A percentile compares a stretch with the other conserved stretches of the same genome.
Conservation (phyloP, 2,329 filamentous ascomycete species). For the Ustilaginoidea virens region DNA sequence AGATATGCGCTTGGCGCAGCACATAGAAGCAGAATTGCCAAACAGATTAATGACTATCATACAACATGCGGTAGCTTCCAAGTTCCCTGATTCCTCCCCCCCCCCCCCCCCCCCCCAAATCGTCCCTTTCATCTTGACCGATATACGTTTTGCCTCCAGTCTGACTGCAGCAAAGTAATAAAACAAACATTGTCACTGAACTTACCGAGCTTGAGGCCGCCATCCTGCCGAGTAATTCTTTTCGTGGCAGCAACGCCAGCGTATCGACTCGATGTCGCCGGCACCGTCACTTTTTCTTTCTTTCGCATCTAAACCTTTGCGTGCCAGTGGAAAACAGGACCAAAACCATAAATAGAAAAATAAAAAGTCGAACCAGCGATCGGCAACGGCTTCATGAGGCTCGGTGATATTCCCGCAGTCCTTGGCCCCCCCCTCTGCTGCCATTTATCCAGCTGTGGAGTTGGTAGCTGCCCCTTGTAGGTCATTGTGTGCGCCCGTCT, state of each 20-base stretch:
- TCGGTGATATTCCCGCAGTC: slow-evolving; percentile 12
- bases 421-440: too few species aligned
- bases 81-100: too few species aligned
- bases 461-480: neutral
- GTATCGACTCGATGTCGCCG: neutral
- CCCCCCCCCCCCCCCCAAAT: neutral
- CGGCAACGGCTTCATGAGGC: slow-evolving; percentile 10
- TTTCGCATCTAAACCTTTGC: slow-evolving; percentile 2
- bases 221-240: neutral
- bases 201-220: slow-evolving; percentile 1
- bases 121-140: slow-evolving; percentile 4
- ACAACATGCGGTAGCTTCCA: slow-evolving; percentile 5
- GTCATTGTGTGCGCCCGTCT: neutral
- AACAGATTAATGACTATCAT: slow-evolving; percentile 8
- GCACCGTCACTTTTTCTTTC: slow-evolving; percentile 2
- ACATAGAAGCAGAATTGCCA: neutral
- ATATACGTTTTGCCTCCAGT: slow-evolving; percentile 2
- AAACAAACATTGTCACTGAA: too few species aligned
- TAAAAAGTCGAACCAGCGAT: too few species aligned
- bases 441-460: too few species aligned
- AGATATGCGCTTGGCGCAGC: too few species aligned
- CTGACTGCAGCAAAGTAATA: slow-evolving; percentile 5
- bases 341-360: too few species aligned
- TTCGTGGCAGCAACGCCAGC: too few species aligned
- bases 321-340: too few species aligned